Evolutionary conservation across 768 basidiomycete species (phyloP).

Genomic region (Dentipellis fragilis): DNA sequence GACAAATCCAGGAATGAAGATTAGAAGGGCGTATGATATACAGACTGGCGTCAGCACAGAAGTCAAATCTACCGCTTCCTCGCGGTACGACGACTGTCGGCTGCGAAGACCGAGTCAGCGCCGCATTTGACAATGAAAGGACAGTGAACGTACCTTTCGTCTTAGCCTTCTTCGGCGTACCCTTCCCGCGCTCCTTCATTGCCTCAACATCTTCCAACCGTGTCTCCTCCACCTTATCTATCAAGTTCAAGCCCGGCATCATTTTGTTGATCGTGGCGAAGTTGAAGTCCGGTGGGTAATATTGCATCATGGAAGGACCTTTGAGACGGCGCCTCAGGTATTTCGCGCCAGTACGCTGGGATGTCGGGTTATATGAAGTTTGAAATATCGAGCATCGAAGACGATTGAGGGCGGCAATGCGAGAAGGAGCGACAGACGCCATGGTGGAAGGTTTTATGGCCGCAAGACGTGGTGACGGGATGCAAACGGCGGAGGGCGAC

Average conservation of each 20-base stretch:
- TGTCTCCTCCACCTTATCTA: conserved; percentile 58
- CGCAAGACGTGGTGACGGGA: neutral
- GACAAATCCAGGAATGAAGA: neutral
- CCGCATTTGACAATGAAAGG: neutral
- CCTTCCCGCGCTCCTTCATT: conserved; percentile 69
- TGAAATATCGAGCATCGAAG: conserved; percentile 72
- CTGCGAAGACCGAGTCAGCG: conserved; percentile 20
- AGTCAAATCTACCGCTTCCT: conserved; percentile 27
- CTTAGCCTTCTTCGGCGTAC: conserved; percentile 74
- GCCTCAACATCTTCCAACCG: conserved; percentile 59
- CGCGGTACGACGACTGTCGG: conserved; percentile 40
- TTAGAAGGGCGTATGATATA: neutral
- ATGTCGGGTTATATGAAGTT: conserved; percentile 80
- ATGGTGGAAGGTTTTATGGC: conserved; percentile 11
- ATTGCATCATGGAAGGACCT: conserved; percentile 78
- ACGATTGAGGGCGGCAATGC: conserved; percentile 49
- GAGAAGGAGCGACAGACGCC: conserved; percentile 34
- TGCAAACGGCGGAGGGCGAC: neutral
- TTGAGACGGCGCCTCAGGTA: conserved; percentile 75
- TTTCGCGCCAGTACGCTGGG: conserved; percentile 80
- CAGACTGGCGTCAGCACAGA: neutral
- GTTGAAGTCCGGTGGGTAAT: conserved; percentile 63
- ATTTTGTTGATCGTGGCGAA: conserved; percentile 38
- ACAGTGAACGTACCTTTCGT: conserved; percentile 40
- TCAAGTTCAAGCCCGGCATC: conserved; percentile 27